Base-by-base conservation (phyloP, 352 stramenopile genomes). In the Phytophthora brassicae region DNA sequence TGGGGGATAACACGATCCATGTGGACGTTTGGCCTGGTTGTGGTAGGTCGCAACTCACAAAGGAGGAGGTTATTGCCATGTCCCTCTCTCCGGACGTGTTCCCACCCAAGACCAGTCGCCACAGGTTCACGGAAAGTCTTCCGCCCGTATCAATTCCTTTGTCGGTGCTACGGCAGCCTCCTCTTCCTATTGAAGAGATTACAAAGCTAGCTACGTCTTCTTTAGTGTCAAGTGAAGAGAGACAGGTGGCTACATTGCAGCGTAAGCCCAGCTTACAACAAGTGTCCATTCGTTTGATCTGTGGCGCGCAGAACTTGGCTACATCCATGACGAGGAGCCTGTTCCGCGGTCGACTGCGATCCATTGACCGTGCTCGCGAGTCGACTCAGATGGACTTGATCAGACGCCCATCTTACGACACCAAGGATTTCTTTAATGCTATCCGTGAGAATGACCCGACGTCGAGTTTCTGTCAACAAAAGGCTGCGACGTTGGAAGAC, bases 51-150 rank as follows among this genome's bases (percentile, higher is more conserved):
- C 60, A 67, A 22, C 53, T 95, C 8, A 89, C 78, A 0, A 95
- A 95, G 64, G 69, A 87, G 55, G 79, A 95, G 23, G 84, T 95
- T 9, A 89, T 95, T 54, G 77, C 80, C 9, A 95, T 93, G 86
- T 71, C 86, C 26, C 71, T 92, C 24, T 94, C 84, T 19, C 72
- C 84, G 4, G 79, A 89, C 43, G 84, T 95, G 45, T 92, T 93
- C 56, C 86, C 86, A 20, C 82, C 84, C 16, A 93, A 95, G 72
- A 95, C 86, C 11, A 93, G 84, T 62, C 84, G 84, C 54, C 86
- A 95, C 61, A 74, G 80, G 8, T 92, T 95, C 53, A 89, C 80
- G 0, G 84, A 93, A 57, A 90, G 79, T 44, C 64, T 95, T 6
- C 84, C 86, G 28, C 86, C 86, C 5, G 87, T 95, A 60, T 94